Evolutionary conservation across 2,329 filamentous ascomycete species (phyloP), one percentile per base, ranked within the genome.

Genomic region (Cephalotrichum gorgonifer): DNA sequence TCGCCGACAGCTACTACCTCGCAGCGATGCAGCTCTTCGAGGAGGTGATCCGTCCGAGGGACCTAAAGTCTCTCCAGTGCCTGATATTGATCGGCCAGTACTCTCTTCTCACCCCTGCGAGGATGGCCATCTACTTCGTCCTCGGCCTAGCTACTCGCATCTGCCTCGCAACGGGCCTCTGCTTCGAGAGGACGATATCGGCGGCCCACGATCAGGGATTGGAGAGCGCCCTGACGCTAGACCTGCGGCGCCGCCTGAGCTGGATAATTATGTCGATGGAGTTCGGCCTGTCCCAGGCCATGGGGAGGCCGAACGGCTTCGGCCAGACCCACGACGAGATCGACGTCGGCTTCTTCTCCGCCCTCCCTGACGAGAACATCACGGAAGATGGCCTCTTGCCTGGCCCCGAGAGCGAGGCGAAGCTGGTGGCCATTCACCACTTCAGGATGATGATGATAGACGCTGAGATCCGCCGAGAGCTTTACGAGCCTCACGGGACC

Each of bases 1-100:
- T 97, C 26, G 91, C 93, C 27, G 91, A 97, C 65, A 90, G 88
- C 61, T 97, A 95, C 67, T 97, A 96, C 60, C 75, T 96, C 22
- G 86, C 90, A 23, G 91, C 91, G 5, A 82, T 97, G 69, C 81
- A 84, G 53, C 83, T 83, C 57, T 81, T 97, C 53, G 87, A 96
- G 63, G 80, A 81, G 3, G 83, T 94, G 11, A 77, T 97, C 49
- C 82, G 83, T 48, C 82, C 85, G n/a, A 95, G 95, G 73, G 88
- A 97, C 62, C 67, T 96, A 27, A 87, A 84, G 58, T 94, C 93
- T 0, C 70, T 97, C 15, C 93, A 97, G 65, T 96, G 91, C 57
- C 81, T 96, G 49, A 78, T 85, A 3, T 69, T 98, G 15, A 86
- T 97, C 56, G 88, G 83, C 1, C 87, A 93, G 59, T 97, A 97